Percentiles rank a stretch among this genome's conserved stretches.
phyloP scores from a whole-genome alignment of 1,284 basidiomycete species.

The Chondrostereum purpureum region DNA sequence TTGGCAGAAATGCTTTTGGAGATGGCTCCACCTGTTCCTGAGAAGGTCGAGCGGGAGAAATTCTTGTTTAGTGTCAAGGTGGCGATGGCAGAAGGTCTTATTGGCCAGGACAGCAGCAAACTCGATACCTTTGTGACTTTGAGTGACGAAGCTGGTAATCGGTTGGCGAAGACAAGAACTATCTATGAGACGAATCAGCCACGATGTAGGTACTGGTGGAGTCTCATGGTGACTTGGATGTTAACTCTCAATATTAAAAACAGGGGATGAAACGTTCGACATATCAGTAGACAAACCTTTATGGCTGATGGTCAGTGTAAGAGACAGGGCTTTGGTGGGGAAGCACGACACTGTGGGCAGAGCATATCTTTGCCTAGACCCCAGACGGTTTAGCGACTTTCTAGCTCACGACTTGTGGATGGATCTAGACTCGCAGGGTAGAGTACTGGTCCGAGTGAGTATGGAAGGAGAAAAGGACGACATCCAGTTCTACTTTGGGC shows the following conservation, averaged over 20 bases:
- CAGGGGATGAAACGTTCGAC: constrained; percentile 98
- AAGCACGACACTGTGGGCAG: constrained; percentile 91
- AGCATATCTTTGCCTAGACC: constrained; percentile 90
- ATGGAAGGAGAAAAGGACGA: constrained; percentile 99
- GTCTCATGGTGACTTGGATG: constrained; percentile 1
- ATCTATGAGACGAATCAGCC: constrained; percentile 90
- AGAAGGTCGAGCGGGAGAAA: constrained; percentile 54
- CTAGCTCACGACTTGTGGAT: constrained; percentile 90
- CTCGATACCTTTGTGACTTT: constrained; percentile 93
- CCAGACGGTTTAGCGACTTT: constrained; percentile 83
- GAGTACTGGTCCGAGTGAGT: constrained; percentile 83
- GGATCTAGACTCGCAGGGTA: constrained; percentile 84
- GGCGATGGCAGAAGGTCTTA: constrained; percentile 80
- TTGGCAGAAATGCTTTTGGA: constrained; percentile 63
- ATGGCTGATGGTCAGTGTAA: constrained; percentile 95
- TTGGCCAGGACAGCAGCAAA: constrained; percentile 64
- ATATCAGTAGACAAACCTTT: constrained; percentile 83
- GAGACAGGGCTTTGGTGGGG: constrained; percentile 83
- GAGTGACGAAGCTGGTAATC: constrained; percentile 86
- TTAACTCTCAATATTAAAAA: constrained; percentile 10
- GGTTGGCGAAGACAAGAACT: constrained; percentile 91
- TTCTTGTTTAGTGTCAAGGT: constrained; percentile 95
- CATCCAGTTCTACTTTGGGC: constrained; percentile 95
- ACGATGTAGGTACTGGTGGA: constrained; percentile 69
- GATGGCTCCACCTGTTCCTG: constrained; percentile 62